A percentile compares a stretch with the other conserved stretches of the same genome.
These are phyloP conservation scores for Fusarium illudens DNA, from an alignment of 2,329 filamentous ascomycete species.

Conservation along the genomic window DNA sequence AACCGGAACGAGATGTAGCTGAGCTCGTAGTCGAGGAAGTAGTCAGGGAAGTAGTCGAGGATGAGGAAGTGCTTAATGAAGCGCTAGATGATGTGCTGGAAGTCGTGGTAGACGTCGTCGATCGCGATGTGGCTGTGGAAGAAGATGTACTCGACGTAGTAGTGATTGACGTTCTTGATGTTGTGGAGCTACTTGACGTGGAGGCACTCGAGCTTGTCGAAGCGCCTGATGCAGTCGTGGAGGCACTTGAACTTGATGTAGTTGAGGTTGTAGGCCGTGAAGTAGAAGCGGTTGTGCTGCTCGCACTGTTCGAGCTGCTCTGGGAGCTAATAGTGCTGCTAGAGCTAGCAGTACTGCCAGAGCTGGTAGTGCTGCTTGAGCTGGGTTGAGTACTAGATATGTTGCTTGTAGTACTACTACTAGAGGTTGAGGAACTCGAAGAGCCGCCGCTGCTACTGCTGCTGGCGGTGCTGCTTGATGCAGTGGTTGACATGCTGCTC, in stretches of 20 bases:
- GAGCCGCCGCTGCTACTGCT: neutral
- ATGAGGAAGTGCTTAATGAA: neutral
- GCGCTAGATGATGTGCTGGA: neutral
- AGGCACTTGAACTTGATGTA: neutral
- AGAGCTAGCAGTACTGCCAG: neutral
- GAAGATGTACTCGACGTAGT: neutral
- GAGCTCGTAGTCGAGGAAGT: neutral
- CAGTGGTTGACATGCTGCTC: neutral
- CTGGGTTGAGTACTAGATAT: neutral
- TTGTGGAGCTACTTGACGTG: neutral
- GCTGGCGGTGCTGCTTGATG: neutral
- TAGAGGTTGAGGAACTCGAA: fast-evolving
- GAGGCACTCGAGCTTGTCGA: neutral
- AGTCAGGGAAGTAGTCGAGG: neutral
- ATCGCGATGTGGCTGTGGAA: neutral
- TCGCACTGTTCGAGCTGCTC: neutral
- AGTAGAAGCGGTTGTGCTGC: neutral
- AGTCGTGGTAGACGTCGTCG: neutral
- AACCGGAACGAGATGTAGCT: neutral
- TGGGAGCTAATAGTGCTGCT: neutral
- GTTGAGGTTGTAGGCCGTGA: neutral
- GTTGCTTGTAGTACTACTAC: neutral
- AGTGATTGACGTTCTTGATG: neutral
- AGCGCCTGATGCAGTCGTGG: neutral
- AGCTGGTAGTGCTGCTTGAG: neutral